phyloP scores from a whole-genome alignment of 1,284 basidiomycete genomes.

The Leccinum griseonigrum region DNA sequence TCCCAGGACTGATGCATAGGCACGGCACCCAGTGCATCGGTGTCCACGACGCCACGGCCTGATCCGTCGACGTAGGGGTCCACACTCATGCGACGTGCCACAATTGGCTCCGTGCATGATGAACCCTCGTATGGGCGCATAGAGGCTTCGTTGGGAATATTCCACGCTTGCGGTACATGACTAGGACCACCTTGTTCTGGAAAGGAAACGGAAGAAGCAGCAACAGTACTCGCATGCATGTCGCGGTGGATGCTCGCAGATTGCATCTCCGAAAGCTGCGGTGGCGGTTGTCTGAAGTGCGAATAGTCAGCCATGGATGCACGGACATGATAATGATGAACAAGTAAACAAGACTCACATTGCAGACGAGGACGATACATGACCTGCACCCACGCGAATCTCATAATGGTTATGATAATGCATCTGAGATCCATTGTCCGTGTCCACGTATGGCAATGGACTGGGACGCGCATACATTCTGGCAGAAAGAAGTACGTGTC shows the following conservation, averaged over 20 bases:
- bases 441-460: not conserved
- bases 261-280: not conserved
- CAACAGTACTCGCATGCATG: not conserved
- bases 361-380: not conserved
- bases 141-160: not conserved
- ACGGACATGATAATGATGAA: not conserved
- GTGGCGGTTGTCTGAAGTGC: slow-evolving; percentile 1
- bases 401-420: not conserved
- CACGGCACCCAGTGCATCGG: not conserved
- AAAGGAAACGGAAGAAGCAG: not conserved
- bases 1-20: slow-evolving; percentile 13
- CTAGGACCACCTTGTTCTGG: not conserved
- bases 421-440: not conserved
- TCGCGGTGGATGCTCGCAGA: not conserved
- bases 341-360: slow-evolving; percentile 5
- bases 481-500: not conserved
- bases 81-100: not conserved
- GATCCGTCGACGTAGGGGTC: not conserved
- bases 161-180: not conserved
- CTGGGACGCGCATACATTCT: slow-evolving; percentile 6
- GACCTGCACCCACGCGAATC: not conserved
- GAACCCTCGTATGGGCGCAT: not conserved
- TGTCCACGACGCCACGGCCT: not conserved
- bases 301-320: no score
- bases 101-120: not conserved